phyloP scores from a whole-genome alignment of 371 early-diverging fungal species.

The Fennellomyces sp. region DNA sequence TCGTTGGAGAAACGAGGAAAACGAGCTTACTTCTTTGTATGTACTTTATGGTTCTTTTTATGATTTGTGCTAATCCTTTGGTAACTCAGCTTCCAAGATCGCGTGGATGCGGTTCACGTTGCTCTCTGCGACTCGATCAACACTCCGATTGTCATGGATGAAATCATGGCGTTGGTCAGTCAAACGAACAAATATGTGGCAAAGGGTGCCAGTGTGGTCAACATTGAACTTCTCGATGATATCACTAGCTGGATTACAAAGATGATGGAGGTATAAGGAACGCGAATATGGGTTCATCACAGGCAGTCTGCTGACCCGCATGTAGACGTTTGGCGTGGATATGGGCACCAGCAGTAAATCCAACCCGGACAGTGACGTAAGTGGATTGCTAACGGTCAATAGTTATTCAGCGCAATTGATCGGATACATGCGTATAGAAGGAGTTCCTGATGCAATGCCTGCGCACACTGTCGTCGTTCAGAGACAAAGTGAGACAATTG shows the following conservation, averaged over 20 bases:
- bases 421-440: conserved; percentile 41
- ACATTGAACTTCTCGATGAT: conserved; percentile 71
- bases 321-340: conserved; percentile 73
- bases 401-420: background rate
- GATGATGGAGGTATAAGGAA: conserved; percentile 57
- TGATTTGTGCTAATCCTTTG: background rate
- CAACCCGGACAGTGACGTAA: conserved; percentile 37
- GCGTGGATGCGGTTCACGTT: conserved; percentile 75
- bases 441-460: conserved; percentile 83
- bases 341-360: conserved; percentile 52
- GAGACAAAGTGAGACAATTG: conserved; percentile 83
- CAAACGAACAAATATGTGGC: conserved; percentile 84
- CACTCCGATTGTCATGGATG: conserved; percentile 84
- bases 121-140: conserved; percentile 96
- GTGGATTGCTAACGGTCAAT: conserved; percentile 6
- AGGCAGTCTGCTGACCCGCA: background rate
- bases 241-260: conserved; percentile 82
- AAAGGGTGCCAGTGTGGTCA: conserved; percentile 44
- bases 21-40: conserved; percentile 53
- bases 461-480: conserved; percentile 78
- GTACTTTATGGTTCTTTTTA: conserved; percentile 10
- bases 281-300: background rate
- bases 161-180: conserved; percentile 81
- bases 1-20: conserved; percentile 73
- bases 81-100: conserved; percentile 46